phyloP scores from a whole-genome alignment of 176 grass and related monocot genomes.

The Aegilops tauschii region DNA sequence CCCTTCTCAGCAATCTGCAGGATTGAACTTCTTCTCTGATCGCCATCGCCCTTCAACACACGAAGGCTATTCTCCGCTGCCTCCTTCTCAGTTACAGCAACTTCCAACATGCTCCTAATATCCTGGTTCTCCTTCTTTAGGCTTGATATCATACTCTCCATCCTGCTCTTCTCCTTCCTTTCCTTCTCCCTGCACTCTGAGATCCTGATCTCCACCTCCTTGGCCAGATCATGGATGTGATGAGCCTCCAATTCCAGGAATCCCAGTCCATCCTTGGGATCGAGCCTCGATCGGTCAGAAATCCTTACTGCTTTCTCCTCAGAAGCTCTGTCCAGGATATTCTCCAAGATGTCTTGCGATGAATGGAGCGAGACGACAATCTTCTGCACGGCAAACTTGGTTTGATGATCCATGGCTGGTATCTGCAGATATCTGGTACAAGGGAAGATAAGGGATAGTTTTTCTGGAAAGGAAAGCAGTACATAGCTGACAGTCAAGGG shows the following conservation, averaged over 20 bases:
- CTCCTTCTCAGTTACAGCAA: constrained; percentile 48
- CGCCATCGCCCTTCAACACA: no score
- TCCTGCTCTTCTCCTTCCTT: constrained; percentile 44
- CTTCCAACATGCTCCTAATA: constrained; percentile 47
- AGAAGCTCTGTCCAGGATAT: constrained; percentile 3
- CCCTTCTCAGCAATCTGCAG: no score
- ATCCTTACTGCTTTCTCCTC: neutral
- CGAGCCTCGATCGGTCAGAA: neutral
- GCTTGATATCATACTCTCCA: constrained; percentile 42
- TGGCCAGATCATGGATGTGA: constrained; percentile 38
- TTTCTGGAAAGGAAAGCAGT: neutral
- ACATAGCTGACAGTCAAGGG: constrained; percentile 14
- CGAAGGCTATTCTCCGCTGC: no score
- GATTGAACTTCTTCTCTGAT: no score
- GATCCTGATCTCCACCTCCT: constrained; percentile 36
- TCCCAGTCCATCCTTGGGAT: constrained; percentile 5
- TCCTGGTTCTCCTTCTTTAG: constrained; percentile 65
- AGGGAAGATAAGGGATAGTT: neutral
- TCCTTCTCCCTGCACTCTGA: constrained; percentile 27
- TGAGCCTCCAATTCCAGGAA: constrained; percentile 1
- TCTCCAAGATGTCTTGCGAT: neutral
- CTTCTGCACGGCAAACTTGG: constrained; percentile 1
- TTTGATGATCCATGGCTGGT: constrained; percentile 23
- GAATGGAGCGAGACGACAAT: neutral
- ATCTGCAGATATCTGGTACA: neutral